phyloP scores from a whole-genome alignment of 2,329 filamentous ascomycete genomes.

The Claviceps sp. region DNA sequence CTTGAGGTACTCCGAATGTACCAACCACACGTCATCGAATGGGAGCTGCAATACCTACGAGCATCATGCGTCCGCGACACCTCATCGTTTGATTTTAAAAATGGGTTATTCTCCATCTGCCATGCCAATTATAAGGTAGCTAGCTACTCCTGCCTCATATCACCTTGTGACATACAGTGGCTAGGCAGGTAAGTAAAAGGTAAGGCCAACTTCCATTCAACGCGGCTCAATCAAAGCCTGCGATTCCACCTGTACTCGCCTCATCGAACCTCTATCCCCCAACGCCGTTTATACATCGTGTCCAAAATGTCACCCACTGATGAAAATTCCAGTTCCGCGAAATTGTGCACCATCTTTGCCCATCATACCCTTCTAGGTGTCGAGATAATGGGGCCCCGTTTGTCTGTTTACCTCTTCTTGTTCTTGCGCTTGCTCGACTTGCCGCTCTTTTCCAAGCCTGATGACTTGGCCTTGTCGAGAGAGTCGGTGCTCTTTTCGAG shows the following conservation, averaged over 20 bases:
- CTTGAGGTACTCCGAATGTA: no score
- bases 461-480: constrained; percentile 36
- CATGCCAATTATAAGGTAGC: background rate
- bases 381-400: background rate
- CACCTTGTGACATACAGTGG: background rate
- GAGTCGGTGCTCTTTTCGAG: constrained; percentile 48
- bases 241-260: background rate
- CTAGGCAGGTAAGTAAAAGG: background rate
- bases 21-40: no score
- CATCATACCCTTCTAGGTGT: background rate
- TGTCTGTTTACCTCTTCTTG: constrained; percentile 5
- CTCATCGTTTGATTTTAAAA: no score
- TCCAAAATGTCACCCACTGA: background rate
- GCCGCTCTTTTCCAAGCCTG: constrained; percentile 29
- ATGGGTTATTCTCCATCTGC: background rate
- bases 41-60: no score
- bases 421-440: constrained; percentile 8
- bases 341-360: background rate
- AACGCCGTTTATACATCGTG: background rate
- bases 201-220: background rate
- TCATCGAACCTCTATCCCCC: background rate
- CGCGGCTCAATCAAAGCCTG: background rate
- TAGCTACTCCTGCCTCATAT: background rate
- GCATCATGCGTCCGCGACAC: no score
- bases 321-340: background rate